phyloP scores from a whole-genome alignment of 768 basidiomycete genomes.

The Naematelia encephala region DNA sequence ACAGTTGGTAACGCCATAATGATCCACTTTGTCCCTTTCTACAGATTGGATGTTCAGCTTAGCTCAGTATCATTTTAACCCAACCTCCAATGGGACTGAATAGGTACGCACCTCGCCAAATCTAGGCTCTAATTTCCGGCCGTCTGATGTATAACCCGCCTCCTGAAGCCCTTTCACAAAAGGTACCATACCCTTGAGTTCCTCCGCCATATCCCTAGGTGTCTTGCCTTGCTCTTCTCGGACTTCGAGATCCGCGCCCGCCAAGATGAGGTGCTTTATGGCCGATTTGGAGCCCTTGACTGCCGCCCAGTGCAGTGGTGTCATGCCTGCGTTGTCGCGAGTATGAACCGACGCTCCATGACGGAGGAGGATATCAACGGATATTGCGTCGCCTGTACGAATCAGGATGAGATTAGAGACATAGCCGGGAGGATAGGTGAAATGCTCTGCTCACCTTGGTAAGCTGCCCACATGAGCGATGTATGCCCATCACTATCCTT shows the following conservation, averaged over 20 bases:
- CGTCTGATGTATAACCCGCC: conserved; percentile 59
- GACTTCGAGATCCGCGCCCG: conserved; percentile 74
- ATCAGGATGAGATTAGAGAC: background rate
- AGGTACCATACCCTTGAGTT: conserved; percentile 83
- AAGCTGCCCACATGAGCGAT: conserved; percentile 96
- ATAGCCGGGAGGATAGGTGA: background rate
- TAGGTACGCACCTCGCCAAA: conserved; percentile 64
- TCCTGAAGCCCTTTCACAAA: conserved; percentile 88
- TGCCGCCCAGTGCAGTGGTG: conserved; percentile 95
- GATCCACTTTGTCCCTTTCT: conserved; percentile 77
- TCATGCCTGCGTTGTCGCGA: conserved; percentile 75
- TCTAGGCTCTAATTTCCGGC: conserved; percentile 69
- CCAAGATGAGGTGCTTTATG: conserved; percentile 78
- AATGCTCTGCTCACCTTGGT: conserved; percentile 61
- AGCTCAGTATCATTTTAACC: conserved; percentile 1
- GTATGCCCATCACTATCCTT: conserved; percentile 91
- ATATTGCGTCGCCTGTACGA: conserved; percentile 71
- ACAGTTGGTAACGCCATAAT: conserved; percentile 75
- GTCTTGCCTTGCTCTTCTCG: conserved; percentile 83
- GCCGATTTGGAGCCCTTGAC: conserved; percentile 87
- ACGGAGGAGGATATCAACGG: conserved; percentile 81
- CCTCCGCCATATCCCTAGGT: conserved; percentile 88
- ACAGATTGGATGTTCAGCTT: background rate
- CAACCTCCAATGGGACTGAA: conserved; percentile 2
- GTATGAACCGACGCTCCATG: conserved; percentile 78